Conservation (phyloP, 805 yeast species). For the Debaryomyces prosopidis region DNA sequence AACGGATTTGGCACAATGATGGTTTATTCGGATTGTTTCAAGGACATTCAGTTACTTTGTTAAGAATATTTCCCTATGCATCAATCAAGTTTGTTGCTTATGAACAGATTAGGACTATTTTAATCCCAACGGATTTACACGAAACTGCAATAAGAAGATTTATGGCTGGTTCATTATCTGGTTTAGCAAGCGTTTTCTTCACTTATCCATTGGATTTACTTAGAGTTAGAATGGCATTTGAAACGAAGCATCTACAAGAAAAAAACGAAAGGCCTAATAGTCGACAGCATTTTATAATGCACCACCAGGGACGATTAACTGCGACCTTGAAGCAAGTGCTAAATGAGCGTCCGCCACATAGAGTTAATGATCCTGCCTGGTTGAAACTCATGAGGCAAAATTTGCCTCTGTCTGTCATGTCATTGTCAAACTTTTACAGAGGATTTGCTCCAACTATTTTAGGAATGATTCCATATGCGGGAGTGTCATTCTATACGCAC, state of each 20-base stretch:
- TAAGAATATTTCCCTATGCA: slow-evolving; percentile 94
- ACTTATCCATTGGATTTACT: slow-evolving; percentile 92
- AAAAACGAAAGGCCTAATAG: slow-evolving; percentile 7
- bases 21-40: slow-evolving; percentile 85
- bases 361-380: slow-evolving; percentile 37
- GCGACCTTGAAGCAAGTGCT: slow-evolving; percentile 34
- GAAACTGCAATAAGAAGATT: slow-evolving; percentile 84
- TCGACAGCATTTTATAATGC: slow-evolving; percentile 21
- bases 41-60: slow-evolving; percentile 91
- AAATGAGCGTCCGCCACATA: slow-evolving; percentile 37
- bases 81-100: slow-evolving; percentile 95
- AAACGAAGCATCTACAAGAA: slow-evolving; percentile 48
- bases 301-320: slow-evolving; percentile 30
- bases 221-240: slow-evolving; percentile 89
- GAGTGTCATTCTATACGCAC: slow-evolving; percentile 94
- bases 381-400: slow-evolving; percentile 32
- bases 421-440: slow-evolving; percentile 75
- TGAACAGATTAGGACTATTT: slow-evolving; percentile 79
- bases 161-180: slow-evolving; percentile 87
- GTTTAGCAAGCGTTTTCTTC: slow-evolving; percentile 79
- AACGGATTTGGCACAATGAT: slow-evolving; percentile 62
- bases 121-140: slow-evolving; percentile 71
- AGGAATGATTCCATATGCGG: slow-evolving; percentile 98
- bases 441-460: slow-evolving; percentile 92
- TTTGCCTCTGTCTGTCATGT: slow-evolving; percentile 30